Conservation (phyloP, 441 rosid species). For the Dalechampia spathulata region DNA sequence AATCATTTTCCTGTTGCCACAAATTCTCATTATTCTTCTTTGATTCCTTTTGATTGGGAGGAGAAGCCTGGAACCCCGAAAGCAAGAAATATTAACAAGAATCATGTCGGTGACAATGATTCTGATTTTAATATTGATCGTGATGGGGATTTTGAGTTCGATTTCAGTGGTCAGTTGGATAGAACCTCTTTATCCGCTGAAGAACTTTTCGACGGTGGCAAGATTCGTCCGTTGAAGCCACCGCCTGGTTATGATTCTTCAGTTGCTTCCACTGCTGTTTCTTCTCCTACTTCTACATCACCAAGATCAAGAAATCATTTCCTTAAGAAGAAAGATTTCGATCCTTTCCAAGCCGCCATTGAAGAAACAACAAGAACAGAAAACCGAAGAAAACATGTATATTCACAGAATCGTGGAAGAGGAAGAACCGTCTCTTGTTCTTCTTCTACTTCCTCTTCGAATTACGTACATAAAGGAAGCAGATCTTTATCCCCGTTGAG, state of each 20-base stretch:
- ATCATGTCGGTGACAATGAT: background rate
- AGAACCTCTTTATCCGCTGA: slow-evolving; percentile 69
- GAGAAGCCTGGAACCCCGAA: slow-evolving; percentile 41
- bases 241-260: slow-evolving; percentile 37
- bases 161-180: slow-evolving; percentile 73
- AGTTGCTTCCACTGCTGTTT: too few species aligned
- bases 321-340: slow-evolving; percentile 20
- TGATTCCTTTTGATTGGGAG: slow-evolving; percentile 40
- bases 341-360: slow-evolving; percentile 31
- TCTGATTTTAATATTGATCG: background rate
- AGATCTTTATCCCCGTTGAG: slow-evolving; percentile 70
- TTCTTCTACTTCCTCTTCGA: slow-evolving; percentile 18
- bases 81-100: slow-evolving; percentile 12
- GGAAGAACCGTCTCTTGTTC: too few species aligned
- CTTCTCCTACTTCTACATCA: slow-evolving; percentile 33
- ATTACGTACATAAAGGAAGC: slow-evolving; percentile 48
- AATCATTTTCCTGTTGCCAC: too few species aligned
- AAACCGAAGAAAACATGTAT: too few species aligned
- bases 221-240: slow-evolving; percentile 61
- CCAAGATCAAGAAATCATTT: slow-evolving; percentile 27
- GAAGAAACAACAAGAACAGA: slow-evolving; percentile 24
- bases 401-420: slow-evolving; percentile 34
- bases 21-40: slow-evolving; percentile 19
- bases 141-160: slow-evolving; percentile 59
- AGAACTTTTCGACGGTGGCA: slow-evolving; percentile 81